These are phyloP conservation scores for Linnemannia exigua DNA, from an alignment of 192 early-diverging fungal genomes.

Conservation along the genomic window DNA sequence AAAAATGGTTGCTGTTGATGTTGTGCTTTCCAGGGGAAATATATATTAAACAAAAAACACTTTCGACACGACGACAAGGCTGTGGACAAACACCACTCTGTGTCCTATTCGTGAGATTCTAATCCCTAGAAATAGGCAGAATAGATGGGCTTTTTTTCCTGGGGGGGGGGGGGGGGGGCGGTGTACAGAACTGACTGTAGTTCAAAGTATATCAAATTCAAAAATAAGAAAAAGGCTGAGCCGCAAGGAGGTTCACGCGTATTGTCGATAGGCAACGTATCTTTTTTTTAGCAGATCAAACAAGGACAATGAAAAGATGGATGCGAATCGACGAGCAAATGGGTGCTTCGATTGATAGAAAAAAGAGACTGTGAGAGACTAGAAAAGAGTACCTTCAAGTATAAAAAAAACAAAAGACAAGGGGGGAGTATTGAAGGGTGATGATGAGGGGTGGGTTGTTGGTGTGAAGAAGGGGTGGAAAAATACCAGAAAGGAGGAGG, in stretches of 20 bases:
- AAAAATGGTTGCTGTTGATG: not conserved
- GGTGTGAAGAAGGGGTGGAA: not conserved
- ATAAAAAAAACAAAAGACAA: too few relatives aligned
- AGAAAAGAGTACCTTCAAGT: not conserved
- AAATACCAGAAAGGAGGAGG: not conserved
- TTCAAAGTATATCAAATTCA: not conserved
- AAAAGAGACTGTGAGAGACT: not conserved
- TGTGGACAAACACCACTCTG: not conserved
- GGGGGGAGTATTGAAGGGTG: not conserved
- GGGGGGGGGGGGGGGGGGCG: not conserved
- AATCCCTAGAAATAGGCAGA: not conserved
- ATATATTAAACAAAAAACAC: not conserved
- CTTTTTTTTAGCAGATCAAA: not conserved
- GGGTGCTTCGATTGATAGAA: not conserved
- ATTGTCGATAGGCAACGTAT: not conserved
- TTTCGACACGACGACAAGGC: not conserved
- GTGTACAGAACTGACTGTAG: not conserved
- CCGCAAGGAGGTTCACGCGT: constrained; percentile 1
- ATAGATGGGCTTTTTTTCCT: not conserved
- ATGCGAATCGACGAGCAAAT: not conserved
- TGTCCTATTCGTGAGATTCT: not conserved
- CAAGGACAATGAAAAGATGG: not conserved
- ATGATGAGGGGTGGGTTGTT: not conserved
- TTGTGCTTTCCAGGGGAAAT: not conserved
- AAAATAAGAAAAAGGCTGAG: not conserved